These are phyloP conservation scores for Pleurotus tuoliensis DNA, from an alignment of 768 basidiomycete genomes.

Conservation along the genomic window DNA sequence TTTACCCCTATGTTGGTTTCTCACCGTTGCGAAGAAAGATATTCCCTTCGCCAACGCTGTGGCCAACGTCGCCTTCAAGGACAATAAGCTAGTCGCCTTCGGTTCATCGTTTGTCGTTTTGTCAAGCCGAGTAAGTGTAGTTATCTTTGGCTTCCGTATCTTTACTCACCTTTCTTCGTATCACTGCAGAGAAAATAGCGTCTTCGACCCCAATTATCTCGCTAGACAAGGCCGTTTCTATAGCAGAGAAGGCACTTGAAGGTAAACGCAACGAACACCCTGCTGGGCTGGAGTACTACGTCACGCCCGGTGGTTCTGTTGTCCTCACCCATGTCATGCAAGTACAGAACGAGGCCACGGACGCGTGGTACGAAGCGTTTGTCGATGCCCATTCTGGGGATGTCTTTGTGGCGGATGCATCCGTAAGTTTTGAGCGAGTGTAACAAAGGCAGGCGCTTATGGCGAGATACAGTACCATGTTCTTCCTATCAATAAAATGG, in stretches of 20 bases:
- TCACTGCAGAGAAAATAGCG: slow-evolving; percentile 20
- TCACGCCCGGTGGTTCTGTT: slow-evolving; percentile 31
- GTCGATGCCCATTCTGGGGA: slow-evolving; percentile 53
- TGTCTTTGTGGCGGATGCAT: slow-evolving; percentile 43
- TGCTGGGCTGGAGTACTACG: slow-evolving; percentile 30
- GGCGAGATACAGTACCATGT: slow-evolving; percentile 34
- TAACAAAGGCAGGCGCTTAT: not conserved
- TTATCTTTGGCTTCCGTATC: no score
- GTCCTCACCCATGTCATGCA: slow-evolving; percentile 37
- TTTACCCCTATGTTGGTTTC: not conserved
- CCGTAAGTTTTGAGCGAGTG: slow-evolving; percentile 20
- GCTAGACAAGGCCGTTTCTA: slow-evolving; percentile 28
- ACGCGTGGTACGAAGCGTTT: slow-evolving; percentile 54
- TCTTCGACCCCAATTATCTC: slow-evolving; percentile 32
- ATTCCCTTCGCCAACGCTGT: slow-evolving; percentile 35
- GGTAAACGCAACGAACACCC: slow-evolving; percentile 39
- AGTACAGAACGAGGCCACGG: slow-evolving; percentile 22
- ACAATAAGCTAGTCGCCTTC: slow-evolving; percentile 37
- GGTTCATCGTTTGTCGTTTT: slow-evolving; percentile 46
- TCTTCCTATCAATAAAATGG: slow-evolving; percentile 48
- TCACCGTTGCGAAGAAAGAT: slow-evolving; percentile 16
- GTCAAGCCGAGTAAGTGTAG: slow-evolving; percentile 30
- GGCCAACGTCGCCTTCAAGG: slow-evolving; percentile 39
- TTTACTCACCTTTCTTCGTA: not conserved
- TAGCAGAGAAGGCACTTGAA: slow-evolving; percentile 31